Conservation (phyloP, 23 red algal genomes). For the Gracilariopsis chorda region DNA sequence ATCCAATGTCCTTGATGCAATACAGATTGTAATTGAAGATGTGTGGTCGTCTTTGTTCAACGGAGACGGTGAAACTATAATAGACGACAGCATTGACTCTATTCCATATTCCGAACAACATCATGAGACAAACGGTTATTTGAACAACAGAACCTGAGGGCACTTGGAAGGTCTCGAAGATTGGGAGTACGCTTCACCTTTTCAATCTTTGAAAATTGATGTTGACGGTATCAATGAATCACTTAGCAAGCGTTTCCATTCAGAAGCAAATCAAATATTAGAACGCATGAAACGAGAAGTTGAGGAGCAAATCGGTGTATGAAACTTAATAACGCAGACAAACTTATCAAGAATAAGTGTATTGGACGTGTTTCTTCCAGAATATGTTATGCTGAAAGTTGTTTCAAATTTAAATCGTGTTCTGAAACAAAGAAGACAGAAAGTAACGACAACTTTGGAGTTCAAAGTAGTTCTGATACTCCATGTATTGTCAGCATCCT, state of each 20-base stretch:
- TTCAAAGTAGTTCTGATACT: neutral
- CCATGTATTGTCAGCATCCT: neutral
- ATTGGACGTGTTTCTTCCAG: neutral
- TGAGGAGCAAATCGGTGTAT: neutral
- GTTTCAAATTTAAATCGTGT: neutral
- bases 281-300: neutral
- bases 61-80: neutral
- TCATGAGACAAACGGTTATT: neutral
- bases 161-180: neutral
- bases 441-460: neutral
- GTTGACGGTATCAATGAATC: neutral
- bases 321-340: neutral
- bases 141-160: neutral
- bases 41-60: neutral
- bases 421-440: neutral
- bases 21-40: neutral
- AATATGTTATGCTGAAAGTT: neutral
- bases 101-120: neutral
- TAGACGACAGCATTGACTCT: neutral
- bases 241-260: neutral
- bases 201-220: neutral
- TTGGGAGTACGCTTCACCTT: constrained; percentile 6
- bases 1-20: neutral
- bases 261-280: neutral
- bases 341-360: neutral